Evolutionary conservation across 2,329 filamentous ascomycete species (phyloP).

Genomic region (Colletotrichum lindemuthianum): DNA sequence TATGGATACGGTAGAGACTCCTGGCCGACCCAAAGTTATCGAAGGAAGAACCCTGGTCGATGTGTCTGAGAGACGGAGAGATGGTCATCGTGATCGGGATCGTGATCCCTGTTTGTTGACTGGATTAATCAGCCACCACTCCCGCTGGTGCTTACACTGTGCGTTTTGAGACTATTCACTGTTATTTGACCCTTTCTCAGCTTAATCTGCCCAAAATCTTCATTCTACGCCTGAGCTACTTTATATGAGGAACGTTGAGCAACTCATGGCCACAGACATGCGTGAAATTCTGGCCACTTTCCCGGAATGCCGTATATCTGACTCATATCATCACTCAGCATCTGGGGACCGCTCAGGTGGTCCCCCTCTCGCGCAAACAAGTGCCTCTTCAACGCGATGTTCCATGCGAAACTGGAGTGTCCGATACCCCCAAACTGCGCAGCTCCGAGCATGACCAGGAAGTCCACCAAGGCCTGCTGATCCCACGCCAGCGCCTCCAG

Average conservation of each 20-base stretch:
- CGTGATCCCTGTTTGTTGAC: background rate
- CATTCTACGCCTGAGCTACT: background rate
- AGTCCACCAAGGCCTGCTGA: conserved; percentile 46
- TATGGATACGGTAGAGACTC: background rate
- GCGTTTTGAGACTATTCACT: too few species aligned
- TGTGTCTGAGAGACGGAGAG: background rate
- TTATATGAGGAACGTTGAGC: background rate
- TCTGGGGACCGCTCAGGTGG: background rate
- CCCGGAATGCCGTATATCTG: conserved; percentile 11
- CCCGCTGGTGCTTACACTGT: background rate
- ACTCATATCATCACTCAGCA: conserved; percentile 17
- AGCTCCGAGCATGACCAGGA: conserved; percentile 45
- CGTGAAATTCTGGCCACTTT: conserved; percentile 19
- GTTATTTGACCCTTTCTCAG: too few species aligned
- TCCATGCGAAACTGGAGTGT: conserved; percentile 47
- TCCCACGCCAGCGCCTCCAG: conserved; percentile 43
- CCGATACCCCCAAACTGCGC: conserved; percentile 47
- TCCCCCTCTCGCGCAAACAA: conserved; percentile 2
- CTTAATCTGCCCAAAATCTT: background rate
- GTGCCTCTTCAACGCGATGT: conserved; percentile 45
- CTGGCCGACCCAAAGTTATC: background rate
- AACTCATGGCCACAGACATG: conserved; percentile 24
- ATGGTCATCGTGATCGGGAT: background rate
- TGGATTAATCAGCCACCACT: conserved; percentile 7
- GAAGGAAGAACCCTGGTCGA: background rate